phyloP scores from a whole-genome alignment of 768 basidiomycete species.

The Brasilioporus rufonigricans region DNA sequence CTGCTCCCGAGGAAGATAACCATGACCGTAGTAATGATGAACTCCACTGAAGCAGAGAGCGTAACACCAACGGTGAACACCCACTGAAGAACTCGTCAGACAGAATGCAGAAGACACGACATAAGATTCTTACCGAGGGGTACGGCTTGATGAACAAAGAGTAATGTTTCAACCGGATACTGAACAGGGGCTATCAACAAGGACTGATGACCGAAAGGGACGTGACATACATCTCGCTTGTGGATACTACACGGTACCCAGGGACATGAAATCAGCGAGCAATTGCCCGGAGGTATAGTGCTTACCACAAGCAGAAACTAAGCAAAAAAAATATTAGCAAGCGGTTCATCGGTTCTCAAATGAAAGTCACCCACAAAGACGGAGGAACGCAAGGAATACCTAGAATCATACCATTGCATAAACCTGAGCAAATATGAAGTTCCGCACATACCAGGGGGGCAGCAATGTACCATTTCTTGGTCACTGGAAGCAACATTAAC shows the following conservation, averaged over 20 bases:
- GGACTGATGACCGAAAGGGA: accelerated
- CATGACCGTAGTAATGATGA: conserved; percentile 32
- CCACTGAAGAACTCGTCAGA: conserved; percentile 21
- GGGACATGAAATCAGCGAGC: neutral
- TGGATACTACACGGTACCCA: conserved; percentile 24
- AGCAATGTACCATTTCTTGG: conserved; percentile 33
- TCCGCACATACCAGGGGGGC: conserved; percentile 24
- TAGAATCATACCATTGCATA: neutral
- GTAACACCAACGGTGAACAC: conserved; percentile 32
- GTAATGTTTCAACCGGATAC: conserved; percentile 28
- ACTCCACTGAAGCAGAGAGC: conserved; percentile 32
- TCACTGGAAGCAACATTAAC: conserved; percentile 22
- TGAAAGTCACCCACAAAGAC: conserved; percentile 27
- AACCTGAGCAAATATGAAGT: neutral
- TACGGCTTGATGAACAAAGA: conserved; percentile 33
- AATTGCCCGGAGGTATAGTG: neutral
- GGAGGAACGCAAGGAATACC: conserved; percentile 33
- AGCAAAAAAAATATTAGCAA: conserved; percentile 9
- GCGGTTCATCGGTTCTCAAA: neutral
- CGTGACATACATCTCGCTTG: conserved; percentile 29
- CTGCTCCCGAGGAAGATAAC: conserved; percentile 32
- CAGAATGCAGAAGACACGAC: neutral
- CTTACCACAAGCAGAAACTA: conserved; percentile 33
- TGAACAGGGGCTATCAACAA: neutral
- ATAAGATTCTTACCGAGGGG: conserved; percentile 18